Conservation (phyloP, 2,329 filamentous ascomycete genomes). For the Sporothrix pseudoabietina region DNA sequence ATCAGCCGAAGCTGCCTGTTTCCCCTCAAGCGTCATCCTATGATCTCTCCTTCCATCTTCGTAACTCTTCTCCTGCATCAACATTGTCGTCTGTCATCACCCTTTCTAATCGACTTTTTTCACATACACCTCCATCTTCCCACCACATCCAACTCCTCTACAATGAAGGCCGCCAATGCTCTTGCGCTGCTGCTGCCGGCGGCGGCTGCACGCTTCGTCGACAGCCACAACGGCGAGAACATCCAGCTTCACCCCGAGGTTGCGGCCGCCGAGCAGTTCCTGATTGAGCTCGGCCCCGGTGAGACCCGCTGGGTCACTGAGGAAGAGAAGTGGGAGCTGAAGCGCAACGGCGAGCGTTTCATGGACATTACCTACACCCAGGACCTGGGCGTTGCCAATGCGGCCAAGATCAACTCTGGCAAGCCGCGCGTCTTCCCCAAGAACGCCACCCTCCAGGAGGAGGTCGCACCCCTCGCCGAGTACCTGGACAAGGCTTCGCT, state of each 20-base stretch:
- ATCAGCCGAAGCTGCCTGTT: conserved; percentile 17
- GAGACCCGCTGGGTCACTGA: conserved; percentile 87
- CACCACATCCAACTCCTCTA: background rate
- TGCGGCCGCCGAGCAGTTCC: conserved; percentile 56
- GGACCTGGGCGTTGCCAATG: conserved; percentile 58
- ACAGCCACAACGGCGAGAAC: conserved; percentile 54
- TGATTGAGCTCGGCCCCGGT: conserved; percentile 84
- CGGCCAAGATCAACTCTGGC: conserved; percentile 55
- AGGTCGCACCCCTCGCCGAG: conserved; percentile 66
- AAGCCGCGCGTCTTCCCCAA: conserved; percentile 55
- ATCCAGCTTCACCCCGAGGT: conserved; percentile 52
- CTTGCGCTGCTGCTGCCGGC: conserved; percentile 59
- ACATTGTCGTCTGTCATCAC: background rate
- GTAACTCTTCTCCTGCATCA: background rate
- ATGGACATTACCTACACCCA: conserved; percentile 87
- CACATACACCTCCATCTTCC: background rate
- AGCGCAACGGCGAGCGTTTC: conserved; percentile 81
- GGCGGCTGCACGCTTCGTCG: conserved; percentile 59
- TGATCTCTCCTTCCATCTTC: background rate
- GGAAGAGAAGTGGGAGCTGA: conserved; percentile 90
- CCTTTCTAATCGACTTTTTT: background rate
- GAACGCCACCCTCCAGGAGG: conserved; percentile 57
- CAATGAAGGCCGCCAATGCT: conserved; percentile 57
- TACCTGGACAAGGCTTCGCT: conserved; percentile 76
- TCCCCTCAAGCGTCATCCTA: background rate